Conservation (phyloP, 371 early-diverging fungal genomes). For the Mycotypha africana region DNA sequence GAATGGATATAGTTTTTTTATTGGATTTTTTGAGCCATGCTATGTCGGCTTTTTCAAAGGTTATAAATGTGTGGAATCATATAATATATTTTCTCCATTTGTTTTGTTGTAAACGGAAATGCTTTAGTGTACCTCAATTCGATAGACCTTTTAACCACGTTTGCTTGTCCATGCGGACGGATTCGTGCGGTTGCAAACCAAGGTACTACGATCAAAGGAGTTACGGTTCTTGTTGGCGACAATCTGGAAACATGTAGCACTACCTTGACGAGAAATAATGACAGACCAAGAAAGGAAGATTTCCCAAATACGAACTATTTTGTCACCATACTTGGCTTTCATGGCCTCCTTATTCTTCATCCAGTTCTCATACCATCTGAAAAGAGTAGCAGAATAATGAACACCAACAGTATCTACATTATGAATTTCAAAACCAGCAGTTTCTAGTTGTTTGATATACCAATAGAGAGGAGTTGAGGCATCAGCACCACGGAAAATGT, state of each 20-base stretch:
- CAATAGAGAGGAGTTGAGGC: constrained; percentile 95
- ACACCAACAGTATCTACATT: constrained; percentile 90
- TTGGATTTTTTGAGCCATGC: too few species aligned
- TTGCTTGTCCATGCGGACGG: constrained; percentile 37
- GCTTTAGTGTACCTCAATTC: too few species aligned
- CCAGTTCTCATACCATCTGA: constrained; percentile 97
- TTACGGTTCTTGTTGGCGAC: constrained; percentile 95
- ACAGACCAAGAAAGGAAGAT: constrained; percentile 96
- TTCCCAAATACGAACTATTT: constrained; percentile 83
- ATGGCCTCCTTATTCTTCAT: constrained; percentile 85
- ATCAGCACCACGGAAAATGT: constrained; percentile 98
- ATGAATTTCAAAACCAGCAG: constrained; percentile 89
- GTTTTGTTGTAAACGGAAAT: too few species aligned
- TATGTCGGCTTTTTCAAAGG: too few species aligned
- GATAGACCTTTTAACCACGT: constrained; percentile 14
- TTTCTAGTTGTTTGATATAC: constrained; percentile 87
- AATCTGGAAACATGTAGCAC: constrained; percentile 95
- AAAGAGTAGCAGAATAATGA: constrained; percentile 95
- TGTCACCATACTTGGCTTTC: constrained; percentile 79
- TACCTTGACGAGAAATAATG: constrained; percentile 92
- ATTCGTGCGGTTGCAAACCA: constrained; percentile 50
- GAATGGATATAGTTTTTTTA: too few species aligned
- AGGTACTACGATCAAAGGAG: constrained; percentile 75
- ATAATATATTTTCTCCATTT: too few species aligned
- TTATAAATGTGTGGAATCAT: too few species aligned